Base-by-base conservation (phyloP, 805 yeast genomes). In the Teunomyces lycoperdinae region DNA sequence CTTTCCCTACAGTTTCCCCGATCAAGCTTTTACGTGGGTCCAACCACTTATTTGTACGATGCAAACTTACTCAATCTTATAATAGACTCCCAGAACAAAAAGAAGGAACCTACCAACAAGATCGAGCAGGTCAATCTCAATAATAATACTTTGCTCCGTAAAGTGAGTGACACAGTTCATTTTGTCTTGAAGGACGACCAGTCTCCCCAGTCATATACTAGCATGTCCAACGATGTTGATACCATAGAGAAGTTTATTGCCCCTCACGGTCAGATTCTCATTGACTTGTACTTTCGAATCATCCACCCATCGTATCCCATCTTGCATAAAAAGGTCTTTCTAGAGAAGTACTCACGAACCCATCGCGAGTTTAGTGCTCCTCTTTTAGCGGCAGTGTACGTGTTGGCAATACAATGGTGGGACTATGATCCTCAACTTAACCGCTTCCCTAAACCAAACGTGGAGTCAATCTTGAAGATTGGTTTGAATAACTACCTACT, bases 401-500 rank as follows among this genome's bases (percentile, higher is more conserved):
- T 87, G 8, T 70, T 91, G 49, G 96, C 97, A 0, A 78, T 88
- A 39, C 92, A 89, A 62, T 89, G 96, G 95, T 91, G 97, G 97
- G 92, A 88, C 55, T 84, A 84, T 62, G 91, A 84, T 58, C 87
- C 95, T 1, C 83, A 80, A 50, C 71, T 91, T 45, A 80, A 89
- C 44, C 81, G 87, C 17, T 81, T 79, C 46, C 84, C 90, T 0
- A 87, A 88, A 54, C 97, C 97, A 0, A 86, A 89, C 62, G 83
- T 81, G 4, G 80, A 78, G 8, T 50, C 60, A 40, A 69, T 73
- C 20, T 58, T 73, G 53, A 70, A 68, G 49, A 68, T 73, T 17
- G 81, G 83, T 1, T 68, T 92, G 47, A 84, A 83, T 57, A 80
- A 83, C 50, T 78, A 88, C 50, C 89, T 96, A 1, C 64, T 83